Base-by-base conservation (phyloP, 2,329 filamentous ascomycete genomes). In the Epichloe sibirici region DNA sequence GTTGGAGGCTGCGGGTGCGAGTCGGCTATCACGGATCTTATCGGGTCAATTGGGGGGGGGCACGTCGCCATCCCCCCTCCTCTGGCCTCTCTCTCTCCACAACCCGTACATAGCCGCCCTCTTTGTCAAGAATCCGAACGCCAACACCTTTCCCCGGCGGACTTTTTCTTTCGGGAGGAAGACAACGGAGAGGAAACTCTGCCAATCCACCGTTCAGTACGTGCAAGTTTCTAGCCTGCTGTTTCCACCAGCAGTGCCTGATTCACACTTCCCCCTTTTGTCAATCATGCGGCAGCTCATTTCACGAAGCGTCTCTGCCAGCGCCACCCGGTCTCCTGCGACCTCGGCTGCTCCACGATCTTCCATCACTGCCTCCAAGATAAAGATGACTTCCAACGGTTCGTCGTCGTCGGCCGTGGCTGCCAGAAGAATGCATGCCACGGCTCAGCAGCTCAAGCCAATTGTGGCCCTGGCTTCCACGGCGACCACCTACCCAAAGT, bases 401-500 rank as follows among this genome's bases (percentile, higher is more conserved):
- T 53, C 53, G 45, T 53, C 58, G n/a, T 65, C 69, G 38, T 58
- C 67, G 40, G 51, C 51, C 46, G 57, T 69, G 48, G 74, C 77
- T 54, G 67, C 71, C 50, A 71, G 78, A 62, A 73, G 78, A 62
- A 67, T 84, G 58, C 77, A 81, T 60, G 77, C 75, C 58, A 81
- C 79, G 35, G 73, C 75, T 11, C 72, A 72, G 60, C 76, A 81
- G 58, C 71, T 82, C 45, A 73, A 72, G 59, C 72, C 77, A 31
- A 71, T 74, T 54, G 71, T 71, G 46, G 73, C 74, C 15, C 69
- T 82, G 51, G 72, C 75, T 44, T 79, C 76, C 52, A 78, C 75
- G 21, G 71, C 79, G 11, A 76, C 75, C 46, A 76, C 70, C 65
- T 91, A 84, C 68, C 86, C 85, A 28, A 85, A 75, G 51, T 81